Evolutionary conservation across 495 filamentous ascomycete species (phyloP).

Genomic region (Pyrenula massariospora): DNA sequence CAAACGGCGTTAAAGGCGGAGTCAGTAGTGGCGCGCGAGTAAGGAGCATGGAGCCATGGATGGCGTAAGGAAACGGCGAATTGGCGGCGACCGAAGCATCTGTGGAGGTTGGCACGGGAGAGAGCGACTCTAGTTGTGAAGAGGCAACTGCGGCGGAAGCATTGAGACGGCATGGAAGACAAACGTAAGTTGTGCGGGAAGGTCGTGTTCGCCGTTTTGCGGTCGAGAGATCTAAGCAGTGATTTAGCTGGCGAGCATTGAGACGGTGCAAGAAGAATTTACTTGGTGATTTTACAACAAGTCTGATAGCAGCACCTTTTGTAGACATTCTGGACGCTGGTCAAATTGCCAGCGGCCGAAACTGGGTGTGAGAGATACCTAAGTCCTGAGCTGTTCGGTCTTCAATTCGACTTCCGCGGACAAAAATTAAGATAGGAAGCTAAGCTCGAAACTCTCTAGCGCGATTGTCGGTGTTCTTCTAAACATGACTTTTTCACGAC

Average conservation of each 20-base stretch:
- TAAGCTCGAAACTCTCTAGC: background rate
- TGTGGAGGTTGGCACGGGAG: conserved; percentile 13
- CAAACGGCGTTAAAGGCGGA: conserved; percentile 70
- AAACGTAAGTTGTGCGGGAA: background rate
- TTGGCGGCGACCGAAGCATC: conserved; percentile 23
- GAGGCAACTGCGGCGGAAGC: conserved; percentile 21
- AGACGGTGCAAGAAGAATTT: background rate
- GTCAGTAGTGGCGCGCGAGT: conserved; percentile 83
- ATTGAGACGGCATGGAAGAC: background rate
- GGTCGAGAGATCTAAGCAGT: too few species aligned
- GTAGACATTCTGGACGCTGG: background rate
- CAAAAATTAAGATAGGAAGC: background rate
- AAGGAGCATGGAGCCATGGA: conserved; percentile 73
- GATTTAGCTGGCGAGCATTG: background rate
- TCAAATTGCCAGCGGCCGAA: too few species aligned
- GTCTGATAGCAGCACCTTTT: background rate
- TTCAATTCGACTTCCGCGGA: background rate
- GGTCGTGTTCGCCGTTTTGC: too few species aligned
- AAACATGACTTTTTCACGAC: too few species aligned
- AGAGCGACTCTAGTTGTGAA: conserved; percentile 13
- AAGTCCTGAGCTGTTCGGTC: too few species aligned
- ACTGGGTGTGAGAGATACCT: too few species aligned
- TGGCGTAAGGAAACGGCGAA: conserved; percentile 34
- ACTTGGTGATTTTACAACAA: background rate
- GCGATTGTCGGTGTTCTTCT: too few species aligned